These are phyloP conservation scores for Lagenidium sp. DNA, from an alignment of 352 stramenopile species.

Conservation along the genomic window DNA sequence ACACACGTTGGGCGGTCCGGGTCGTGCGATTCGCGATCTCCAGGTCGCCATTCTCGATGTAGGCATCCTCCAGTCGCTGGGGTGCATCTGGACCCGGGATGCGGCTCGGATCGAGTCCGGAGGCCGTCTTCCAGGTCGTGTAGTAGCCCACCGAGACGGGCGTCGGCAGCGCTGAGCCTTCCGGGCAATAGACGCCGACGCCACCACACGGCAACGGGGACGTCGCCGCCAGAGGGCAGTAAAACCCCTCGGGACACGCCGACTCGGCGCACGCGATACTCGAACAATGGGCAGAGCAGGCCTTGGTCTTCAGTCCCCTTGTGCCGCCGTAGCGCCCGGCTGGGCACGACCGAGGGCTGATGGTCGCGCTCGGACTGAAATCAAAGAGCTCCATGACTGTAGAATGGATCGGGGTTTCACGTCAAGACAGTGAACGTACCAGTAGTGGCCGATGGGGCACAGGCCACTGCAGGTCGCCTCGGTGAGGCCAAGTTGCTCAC, in stretches of 20 bases:
- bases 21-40: conserved; percentile 27
- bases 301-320: conserved; percentile 26
- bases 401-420: background rate
- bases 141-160: conserved; percentile 35
- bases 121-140: conserved; percentile 29
- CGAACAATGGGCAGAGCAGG: conserved; percentile 38
- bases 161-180: conserved; percentile 32
- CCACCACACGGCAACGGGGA: conserved; percentile 25
- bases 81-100: too few species aligned
- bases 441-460: conserved; percentile 49
- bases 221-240: conserved; percentile 34
- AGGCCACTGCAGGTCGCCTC: conserved; percentile 29
- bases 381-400: background rate
- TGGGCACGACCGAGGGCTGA: conserved; percentile 31
- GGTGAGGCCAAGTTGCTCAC: conserved; percentile 18
- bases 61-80: conserved; percentile 19
- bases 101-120: conserved; percentile 2
- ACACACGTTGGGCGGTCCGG: conserved; percentile 29
- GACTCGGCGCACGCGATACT: conserved; percentile 27
- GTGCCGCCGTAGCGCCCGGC: conserved; percentile 28
- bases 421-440: conserved; percentile 21
- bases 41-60: conserved; percentile 27
- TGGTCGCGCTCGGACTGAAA: conserved; percentile 22
- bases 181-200: conserved; percentile 30
- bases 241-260: conserved; percentile 40